Conservation (phyloP, 2,329 filamentous ascomycete species). For the Hymenoscyphus occultus region DNA sequence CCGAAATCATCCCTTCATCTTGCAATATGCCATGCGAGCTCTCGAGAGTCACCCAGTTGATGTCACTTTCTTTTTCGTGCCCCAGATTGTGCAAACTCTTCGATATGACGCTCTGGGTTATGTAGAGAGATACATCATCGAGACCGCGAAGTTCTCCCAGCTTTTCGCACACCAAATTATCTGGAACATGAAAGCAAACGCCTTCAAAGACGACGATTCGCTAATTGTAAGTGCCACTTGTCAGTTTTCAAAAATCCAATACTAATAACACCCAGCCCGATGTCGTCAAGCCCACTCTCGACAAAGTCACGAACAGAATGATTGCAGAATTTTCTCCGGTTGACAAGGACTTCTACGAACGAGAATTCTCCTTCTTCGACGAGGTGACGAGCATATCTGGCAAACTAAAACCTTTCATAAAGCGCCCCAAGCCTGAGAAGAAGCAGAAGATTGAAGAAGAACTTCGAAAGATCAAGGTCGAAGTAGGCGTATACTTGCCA, state of each 20-base stretch:
- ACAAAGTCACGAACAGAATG: conserved; percentile 83
- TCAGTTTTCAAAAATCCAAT: conserved; percentile 8
- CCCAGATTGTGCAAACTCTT: conserved; percentile 93
- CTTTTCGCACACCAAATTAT: conserved; percentile 99
- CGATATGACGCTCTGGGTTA: conserved; percentile 93
- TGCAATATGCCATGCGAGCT: conserved; percentile 95
- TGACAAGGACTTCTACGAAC: conserved; percentile 85
- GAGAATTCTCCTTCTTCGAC: conserved; percentile 97
- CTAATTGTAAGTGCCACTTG: conserved; percentile 59
- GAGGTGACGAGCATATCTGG: conserved; percentile 95
- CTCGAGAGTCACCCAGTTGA: conserved; percentile 94
- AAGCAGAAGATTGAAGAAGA: conserved; percentile 99
- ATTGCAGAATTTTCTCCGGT: conserved; percentile 74
- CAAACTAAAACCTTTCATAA: conserved; percentile 91
- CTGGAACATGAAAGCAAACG: conserved; percentile 99
- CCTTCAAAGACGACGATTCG: conserved; percentile 94
- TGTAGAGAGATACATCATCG: conserved; percentile 92
- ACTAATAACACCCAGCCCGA: conserved; percentile 60
- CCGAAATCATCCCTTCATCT: conserved; percentile 84
- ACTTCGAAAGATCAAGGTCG: conserved; percentile 92
- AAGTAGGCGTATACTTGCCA: conserved; percentile 94
- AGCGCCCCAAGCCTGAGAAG: conserved; percentile 90
- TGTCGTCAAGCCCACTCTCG: conserved; percentile 86
- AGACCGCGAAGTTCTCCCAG: conserved; percentile 97
- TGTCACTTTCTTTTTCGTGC: conserved; percentile 97